phyloP scores from a whole-genome alignment of 257 asterid genomes.

The Solanum appendiculatum region DNA sequence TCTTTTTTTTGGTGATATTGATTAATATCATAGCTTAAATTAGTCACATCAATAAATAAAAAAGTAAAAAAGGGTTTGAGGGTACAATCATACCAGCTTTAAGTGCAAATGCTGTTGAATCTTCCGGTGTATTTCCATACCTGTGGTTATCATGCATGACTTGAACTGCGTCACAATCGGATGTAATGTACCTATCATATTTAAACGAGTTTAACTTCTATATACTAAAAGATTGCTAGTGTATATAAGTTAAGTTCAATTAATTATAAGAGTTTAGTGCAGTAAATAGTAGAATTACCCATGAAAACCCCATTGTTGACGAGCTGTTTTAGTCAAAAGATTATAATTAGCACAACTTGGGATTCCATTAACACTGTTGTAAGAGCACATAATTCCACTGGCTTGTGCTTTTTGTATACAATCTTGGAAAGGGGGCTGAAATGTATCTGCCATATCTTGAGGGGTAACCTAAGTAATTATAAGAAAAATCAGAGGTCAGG shows the following conservation, averaged over 20 bases:
- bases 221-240: neutral
- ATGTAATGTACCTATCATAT: slow-evolving; percentile 56
- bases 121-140: slow-evolving; percentile 57
- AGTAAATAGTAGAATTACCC: slow-evolving; percentile 29
- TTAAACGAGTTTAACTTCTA: neutral
- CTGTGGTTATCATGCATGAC: slow-evolving; percentile 42
- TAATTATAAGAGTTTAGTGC: neutral
- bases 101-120: slow-evolving; percentile 66
- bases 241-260: neutral
- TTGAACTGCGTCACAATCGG: slow-evolving; percentile 77
- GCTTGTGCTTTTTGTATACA: slow-evolving; percentile 68
- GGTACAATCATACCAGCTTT: slow-evolving; percentile 47
- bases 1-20: neutral
- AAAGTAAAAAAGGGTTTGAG: neutral
- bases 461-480: slow-evolving; percentile 36
- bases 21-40: neutral
- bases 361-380: slow-evolving; percentile 71
- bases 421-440: slow-evolving; percentile 74
- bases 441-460: slow-evolving; percentile 90
- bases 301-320: slow-evolving; percentile 58
- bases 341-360: slow-evolving; percentile 75
- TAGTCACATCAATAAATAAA: neutral
- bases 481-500: neutral
- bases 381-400: slow-evolving; percentile 96
- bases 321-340: slow-evolving; percentile 66